Conservation (phyloP, 2,329 filamentous ascomycete genomes). For the Laburnicola sp. region DNA sequence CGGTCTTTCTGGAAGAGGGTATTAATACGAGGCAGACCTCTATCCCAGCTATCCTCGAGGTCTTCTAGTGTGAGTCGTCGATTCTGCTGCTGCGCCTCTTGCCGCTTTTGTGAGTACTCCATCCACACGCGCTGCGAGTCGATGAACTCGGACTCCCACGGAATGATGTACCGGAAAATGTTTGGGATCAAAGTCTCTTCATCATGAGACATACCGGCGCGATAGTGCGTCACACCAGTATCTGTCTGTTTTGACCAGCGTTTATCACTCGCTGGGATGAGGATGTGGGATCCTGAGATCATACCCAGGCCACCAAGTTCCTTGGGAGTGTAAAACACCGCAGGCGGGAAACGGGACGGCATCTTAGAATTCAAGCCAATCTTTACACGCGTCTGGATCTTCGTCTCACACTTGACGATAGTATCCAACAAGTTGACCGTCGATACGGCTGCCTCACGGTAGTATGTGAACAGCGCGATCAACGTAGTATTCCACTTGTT, state of each 20-base stretch:
- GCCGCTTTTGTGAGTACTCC: slow-evolving; percentile 95
- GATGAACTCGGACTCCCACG: slow-evolving; percentile 98
- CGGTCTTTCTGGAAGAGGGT: slow-evolving; percentile 98
- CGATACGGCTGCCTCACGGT: slow-evolving; percentile 94
- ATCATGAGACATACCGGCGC: slow-evolving; percentile 96
- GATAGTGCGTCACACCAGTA: slow-evolving; percentile 93
- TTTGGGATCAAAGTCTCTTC: slow-evolving; percentile 98
- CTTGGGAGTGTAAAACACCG: slow-evolving; percentile 98
- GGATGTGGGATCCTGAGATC: slow-evolving; percentile 97
- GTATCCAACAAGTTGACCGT: slow-evolving; percentile 93
- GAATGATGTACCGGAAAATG: slow-evolving; percentile 98
- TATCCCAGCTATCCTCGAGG: slow-evolving; percentile 97
- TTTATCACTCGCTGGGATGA: slow-evolving; percentile 97
- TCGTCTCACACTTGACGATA: slow-evolving; percentile 99
- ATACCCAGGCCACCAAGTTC: slow-evolving; percentile 95
- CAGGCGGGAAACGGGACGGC: slow-evolving; percentile 96
- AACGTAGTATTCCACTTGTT: slow-evolving; percentile 99
- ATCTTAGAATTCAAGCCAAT: slow-evolving; percentile 99
- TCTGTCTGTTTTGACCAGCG: slow-evolving; percentile 98
- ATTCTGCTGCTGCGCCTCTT: slow-evolving; percentile 97
- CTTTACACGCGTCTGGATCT: slow-evolving; percentile 98
- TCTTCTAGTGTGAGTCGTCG: slow-evolving; percentile 92
- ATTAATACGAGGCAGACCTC: slow-evolving; percentile 95
- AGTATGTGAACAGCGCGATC: slow-evolving; percentile 97
- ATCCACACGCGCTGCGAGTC: slow-evolving; percentile 99